These are phyloP conservation scores for Aspergillus flavus DNA, from an alignment of 2,329 filamentous ascomycete species.

Conservation along the genomic window DNA sequence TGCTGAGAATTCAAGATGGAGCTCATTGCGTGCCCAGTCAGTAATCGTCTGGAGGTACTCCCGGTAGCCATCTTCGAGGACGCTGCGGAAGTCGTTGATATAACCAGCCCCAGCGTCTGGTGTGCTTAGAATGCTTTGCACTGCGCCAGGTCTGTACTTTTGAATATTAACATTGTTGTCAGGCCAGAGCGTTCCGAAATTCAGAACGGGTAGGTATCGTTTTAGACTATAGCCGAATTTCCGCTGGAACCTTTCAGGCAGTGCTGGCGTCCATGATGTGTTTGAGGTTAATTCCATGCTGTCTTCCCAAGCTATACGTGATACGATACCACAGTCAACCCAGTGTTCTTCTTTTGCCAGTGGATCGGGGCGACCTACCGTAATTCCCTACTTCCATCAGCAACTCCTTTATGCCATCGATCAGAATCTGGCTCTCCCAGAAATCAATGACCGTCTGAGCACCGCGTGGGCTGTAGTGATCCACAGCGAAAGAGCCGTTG, in stretches of 20 bases:
- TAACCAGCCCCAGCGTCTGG: constrained; percentile 6
- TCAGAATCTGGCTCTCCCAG: constrained; percentile 43
- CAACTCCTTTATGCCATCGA: constrained; percentile 31
- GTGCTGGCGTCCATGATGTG: constrained; percentile 38
- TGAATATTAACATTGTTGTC: constrained; percentile 13
- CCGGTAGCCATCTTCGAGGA: constrained; percentile 13
- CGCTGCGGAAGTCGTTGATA: constrained; percentile 9
- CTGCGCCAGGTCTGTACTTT: neutral
- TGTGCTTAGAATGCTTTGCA: constrained; percentile 8
- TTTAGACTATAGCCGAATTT: constrained; percentile 35
- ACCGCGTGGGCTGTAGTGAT: constrained; percentile 44
- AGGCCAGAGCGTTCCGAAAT: neutral
- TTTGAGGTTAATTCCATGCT: constrained; percentile 32
- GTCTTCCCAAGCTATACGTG: constrained; percentile 15
- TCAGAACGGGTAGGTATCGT: constrained; percentile 33
- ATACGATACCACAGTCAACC: too few species aligned
- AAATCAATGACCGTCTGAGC: constrained; percentile 41
- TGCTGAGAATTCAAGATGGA: constrained; percentile 37
- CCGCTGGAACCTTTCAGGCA: constrained; percentile 31
- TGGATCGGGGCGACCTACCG: neutral
- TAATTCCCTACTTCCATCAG: constrained; percentile 40
- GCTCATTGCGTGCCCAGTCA: constrained; percentile 34
- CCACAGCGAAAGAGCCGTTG: constrained; percentile 43
- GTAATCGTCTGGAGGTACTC: constrained; percentile 33
- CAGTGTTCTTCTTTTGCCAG: too few species aligned